A percentile compares a stretch with the other conserved stretches of the same genome.
phyloP scores from a whole-genome alignment of 208 protist genomes.

The Acanthamoeba lenticulata region DNA sequence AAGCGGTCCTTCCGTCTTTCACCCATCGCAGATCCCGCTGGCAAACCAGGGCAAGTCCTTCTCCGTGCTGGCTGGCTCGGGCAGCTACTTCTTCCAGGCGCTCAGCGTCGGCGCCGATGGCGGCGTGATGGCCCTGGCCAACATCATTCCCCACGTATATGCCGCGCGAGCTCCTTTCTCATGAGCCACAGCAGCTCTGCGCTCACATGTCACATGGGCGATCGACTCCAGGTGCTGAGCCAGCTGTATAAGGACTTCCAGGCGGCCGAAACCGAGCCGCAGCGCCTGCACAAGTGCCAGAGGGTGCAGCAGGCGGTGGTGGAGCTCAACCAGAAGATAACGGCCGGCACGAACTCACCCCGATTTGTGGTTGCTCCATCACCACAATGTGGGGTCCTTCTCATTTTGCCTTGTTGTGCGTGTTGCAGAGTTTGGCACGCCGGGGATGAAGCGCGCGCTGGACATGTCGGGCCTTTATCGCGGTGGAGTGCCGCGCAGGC shows the following conservation, averaged over 20 bases:
- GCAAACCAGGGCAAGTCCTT: neutral
- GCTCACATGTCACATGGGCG: neutral
- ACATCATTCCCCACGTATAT: constrained; percentile 30
- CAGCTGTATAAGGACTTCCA: constrained; percentile 3
- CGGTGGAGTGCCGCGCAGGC: constrained; percentile 6
- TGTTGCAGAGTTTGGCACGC: constrained; percentile 3
- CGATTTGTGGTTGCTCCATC: too few relatives aligned
- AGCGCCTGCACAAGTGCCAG: neutral
- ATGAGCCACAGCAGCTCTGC: neutral
- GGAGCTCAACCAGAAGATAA: constrained; percentile 27
- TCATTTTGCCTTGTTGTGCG: too few relatives aligned
- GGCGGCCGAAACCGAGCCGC: neutral
- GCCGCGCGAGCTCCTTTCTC: too few relatives aligned
- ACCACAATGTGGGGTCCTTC: too few relatives aligned
- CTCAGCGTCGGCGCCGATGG: constrained; percentile 40
- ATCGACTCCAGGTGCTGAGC: neutral
- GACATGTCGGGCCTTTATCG: neutral
- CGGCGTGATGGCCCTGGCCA: constrained; percentile 58
- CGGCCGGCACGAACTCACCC: neutral
- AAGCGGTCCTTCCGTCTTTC: neutral
- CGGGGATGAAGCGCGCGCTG: constrained; percentile 40
- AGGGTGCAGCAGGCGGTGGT: constrained; percentile 36
- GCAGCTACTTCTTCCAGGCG: constrained; percentile 33
- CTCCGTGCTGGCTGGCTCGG: constrained; percentile 37
- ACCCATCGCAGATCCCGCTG: neutral